Evolutionary conservation across 495 filamentous ascomycete genomes (phyloP).

Genomic region (Baudoinia panamericana): DNA sequence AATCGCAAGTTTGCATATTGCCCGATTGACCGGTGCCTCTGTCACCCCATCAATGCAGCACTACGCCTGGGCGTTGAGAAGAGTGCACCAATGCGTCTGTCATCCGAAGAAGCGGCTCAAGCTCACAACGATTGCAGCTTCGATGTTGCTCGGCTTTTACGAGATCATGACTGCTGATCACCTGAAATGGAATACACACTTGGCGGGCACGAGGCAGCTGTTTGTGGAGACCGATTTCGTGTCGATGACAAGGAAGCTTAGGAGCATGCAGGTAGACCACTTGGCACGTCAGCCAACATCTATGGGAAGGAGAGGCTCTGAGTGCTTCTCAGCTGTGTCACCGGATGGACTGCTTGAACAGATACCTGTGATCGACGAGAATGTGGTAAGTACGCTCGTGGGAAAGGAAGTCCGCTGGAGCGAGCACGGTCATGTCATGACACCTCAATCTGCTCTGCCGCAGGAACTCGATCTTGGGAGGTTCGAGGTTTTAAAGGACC

Average conservation of each 20-base stretch:
- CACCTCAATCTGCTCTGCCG: constrained; percentile 9
- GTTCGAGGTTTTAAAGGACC: constrained; percentile 68
- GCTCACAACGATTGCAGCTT: constrained; percentile 73
- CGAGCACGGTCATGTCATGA: constrained; percentile 20
- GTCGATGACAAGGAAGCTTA: constrained; percentile 56
- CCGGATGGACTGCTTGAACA: constrained; percentile 17
- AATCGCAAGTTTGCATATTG: constrained; percentile 74
- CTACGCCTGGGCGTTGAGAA: constrained; percentile 73
- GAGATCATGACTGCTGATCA: constrained; percentile 93
- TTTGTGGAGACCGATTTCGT: constrained; percentile 70
- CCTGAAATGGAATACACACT: constrained; percentile 85
- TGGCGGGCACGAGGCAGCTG: constrained; percentile 71
- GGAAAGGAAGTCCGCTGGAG: constrained; percentile 28
- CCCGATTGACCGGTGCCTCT: constrained; percentile 60
- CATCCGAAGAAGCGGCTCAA: constrained; percentile 58
- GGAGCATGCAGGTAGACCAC: constrained; percentile 39
- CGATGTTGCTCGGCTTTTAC: constrained; percentile 80
- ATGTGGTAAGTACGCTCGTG: constrained; percentile 24
- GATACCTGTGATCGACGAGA: constrained; percentile 26
- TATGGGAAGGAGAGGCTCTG: neutral
- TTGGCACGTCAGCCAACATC: constrained; percentile 16
- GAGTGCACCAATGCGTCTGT: constrained; percentile 60
- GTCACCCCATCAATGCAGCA: constrained; percentile 75
- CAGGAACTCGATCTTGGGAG: constrained; percentile 28
- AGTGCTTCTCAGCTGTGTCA: neutral